Evolutionary conservation across 805 yeast genomes (phyloP), one percentile per base, ranked within the genome.

Genomic region (Blastobotrys chiropterorum): DNA sequence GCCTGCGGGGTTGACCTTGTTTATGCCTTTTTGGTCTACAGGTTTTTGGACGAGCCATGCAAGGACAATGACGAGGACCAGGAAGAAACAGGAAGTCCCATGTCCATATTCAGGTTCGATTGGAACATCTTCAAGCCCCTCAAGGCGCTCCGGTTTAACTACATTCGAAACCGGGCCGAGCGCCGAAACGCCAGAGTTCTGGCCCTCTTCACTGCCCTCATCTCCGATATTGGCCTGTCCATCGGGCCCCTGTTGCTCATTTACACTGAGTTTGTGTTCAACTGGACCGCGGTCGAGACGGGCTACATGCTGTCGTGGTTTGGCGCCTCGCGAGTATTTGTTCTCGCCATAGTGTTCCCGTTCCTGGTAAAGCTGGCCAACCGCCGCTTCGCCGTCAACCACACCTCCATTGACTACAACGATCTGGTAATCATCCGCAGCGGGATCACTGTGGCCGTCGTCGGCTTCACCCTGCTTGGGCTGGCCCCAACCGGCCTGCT

Each of bases 281-380:
- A 59, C 15, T 67, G 68, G 69, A 59, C 66, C 2, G 53, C 65
- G 8, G 61, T 62, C 5, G 67, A 65, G 49, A 61, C 61, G 5
- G 69, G 69, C 6, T 65, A 63, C 52, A 46, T 66, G 44, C 54
- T 67, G 55, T 55, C 68, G 3, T 15, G 61, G 22, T 38, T 50
- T 16, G 67, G 69, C 2, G 39, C 56, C 2, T 51, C 59, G 15
- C 54, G 68, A 19, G 60, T 62, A n/a, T 16, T 62, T 4, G 51
- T 59, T 5, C 53, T 65, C n/a, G 56, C 57, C 11, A 48, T 56
- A 13, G 19, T 61, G 2, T 49, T 60, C 19, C 69, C 69, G 11
- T 5, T 57, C 6, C 47, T 56, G 20, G 34, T 58, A 16, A 50
- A 50, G 44, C 16, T 44, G 20, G 43, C 60, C 39, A 48, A 55